Conservation (phyloP, 2,329 filamentous ascomycete species). For the Alternaria solani region DNA sequence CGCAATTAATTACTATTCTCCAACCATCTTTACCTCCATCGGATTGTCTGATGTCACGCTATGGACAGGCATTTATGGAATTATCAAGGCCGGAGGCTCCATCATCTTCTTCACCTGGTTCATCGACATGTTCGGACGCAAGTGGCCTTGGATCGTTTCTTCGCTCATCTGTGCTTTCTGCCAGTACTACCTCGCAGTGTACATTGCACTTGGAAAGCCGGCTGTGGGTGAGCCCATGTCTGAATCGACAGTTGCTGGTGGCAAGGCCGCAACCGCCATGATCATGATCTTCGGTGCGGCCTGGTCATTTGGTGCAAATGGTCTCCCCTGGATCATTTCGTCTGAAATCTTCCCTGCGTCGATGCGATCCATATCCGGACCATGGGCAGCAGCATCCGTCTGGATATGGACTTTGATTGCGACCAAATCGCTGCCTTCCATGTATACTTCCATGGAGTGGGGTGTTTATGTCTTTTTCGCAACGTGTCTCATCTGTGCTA, state of each 20-base stretch:
- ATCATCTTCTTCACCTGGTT: slow-evolving; percentile 51
- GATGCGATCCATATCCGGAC: slow-evolving; percentile 50
- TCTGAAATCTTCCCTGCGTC: slow-evolving; percentile 55
- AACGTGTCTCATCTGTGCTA: slow-evolving; percentile 46
- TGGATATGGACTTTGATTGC: slow-evolving; percentile 53
- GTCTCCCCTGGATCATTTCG: slow-evolving; percentile 55
- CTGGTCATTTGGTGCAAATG: slow-evolving; percentile 53
- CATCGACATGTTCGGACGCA: slow-evolving; percentile 49
- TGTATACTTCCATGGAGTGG: slow-evolving; percentile 52
- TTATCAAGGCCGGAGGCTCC: slow-evolving; percentile 48
- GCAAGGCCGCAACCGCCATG: slow-evolving; percentile 51
- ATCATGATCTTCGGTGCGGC: slow-evolving; percentile 53
- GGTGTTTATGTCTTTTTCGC: slow-evolving; percentile 55
- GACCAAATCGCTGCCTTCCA: slow-evolving; percentile 52
- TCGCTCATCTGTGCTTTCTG: slow-evolving; percentile 48
- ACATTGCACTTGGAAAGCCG: slow-evolving; percentile 48
- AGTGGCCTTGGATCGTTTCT: slow-evolving; percentile 50
- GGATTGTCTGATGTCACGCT: slow-evolving; percentile 47
- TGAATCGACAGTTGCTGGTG: slow-evolving; percentile 46
- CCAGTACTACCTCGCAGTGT: slow-evolving; percentile 50
- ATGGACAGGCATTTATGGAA: slow-evolving; percentile 50
- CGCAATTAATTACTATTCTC: slow-evolving; percentile 51
- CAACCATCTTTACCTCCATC: slow-evolving; percentile 49
- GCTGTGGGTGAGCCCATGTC: slow-evolving; percentile 38
- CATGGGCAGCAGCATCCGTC: slow-evolving; percentile 48